phyloP scores from a whole-genome alignment of 495 filamentous ascomycete genomes.

The Acidomyces sp. region DNA sequence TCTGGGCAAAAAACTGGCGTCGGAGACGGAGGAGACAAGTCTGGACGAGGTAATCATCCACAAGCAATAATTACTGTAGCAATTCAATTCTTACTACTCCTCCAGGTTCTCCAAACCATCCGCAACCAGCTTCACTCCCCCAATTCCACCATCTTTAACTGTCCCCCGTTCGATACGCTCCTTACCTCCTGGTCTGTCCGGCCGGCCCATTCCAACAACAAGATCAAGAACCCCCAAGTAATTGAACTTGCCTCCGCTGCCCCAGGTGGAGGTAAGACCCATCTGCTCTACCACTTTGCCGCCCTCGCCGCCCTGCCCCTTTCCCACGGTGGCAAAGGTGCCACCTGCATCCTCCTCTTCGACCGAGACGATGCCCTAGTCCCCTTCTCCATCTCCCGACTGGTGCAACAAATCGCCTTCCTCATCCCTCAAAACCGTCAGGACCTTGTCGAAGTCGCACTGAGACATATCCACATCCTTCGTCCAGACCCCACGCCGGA shows the following conservation, averaged over 20 bases:
- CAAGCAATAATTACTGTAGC: too few relatives aligned
- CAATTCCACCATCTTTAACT: too few relatives aligned
- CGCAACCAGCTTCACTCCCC: too few relatives aligned
- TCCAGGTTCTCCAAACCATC: too few relatives aligned
- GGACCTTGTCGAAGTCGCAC: conserved; percentile 21
- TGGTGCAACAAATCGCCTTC: conserved; percentile 32
- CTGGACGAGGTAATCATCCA: conserved; percentile 43
- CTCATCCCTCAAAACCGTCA: not conserved
- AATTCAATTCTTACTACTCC: too few relatives aligned
- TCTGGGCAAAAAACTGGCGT: conserved; percentile 50
- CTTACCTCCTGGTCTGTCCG: too few relatives aligned
- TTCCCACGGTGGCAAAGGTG: conserved; percentile 35
- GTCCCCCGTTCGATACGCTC: too few relatives aligned
- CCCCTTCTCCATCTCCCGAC: conserved; percentile 48
- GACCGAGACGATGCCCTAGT: conserved; percentile 62
- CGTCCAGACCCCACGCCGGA: conserved; percentile 41
- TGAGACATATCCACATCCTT: conserved; percentile 39
- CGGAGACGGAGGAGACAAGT: conserved; percentile 48
- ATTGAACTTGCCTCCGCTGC: conserved; percentile 45
- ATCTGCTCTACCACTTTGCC: conserved; percentile 56
- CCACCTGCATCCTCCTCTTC: conserved; percentile 53
- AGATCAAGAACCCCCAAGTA: too few relatives aligned
- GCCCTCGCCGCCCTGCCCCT: conserved; percentile 45
- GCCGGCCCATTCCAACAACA: too few relatives aligned
- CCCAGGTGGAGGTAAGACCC: conserved; percentile 48